Evolutionary conservation across 306 rosid genomes (phyloP), one percentile per base, ranked within the genome.

Genomic region (Acacia confusa): DNA sequence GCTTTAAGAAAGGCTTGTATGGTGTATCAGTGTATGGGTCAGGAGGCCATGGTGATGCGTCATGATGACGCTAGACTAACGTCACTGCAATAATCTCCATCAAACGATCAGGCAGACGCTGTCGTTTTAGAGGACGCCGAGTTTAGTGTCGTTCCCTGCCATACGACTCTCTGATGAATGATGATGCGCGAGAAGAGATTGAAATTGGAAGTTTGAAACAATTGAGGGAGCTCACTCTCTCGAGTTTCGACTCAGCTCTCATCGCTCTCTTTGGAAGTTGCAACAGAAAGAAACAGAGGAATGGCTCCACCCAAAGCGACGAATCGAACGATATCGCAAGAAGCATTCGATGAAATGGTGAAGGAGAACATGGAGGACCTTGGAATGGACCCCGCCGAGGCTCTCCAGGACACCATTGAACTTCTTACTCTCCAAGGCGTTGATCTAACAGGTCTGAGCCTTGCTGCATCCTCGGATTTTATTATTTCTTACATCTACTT

Each of bases 361-460:
- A 90, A 76, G 79, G 98, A 95, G 90, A 95, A 92, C 92, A 81
- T 93, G 48, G 95, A 90, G 63, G 98, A 95, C 41, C 91, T 95
- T 44, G 98, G 88, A 38, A 95, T 95, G 99, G 99, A 90, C 61
- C 96, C 97, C 36, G 7, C 82, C 52, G 99, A 93, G 70, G 98
- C 99, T n/a, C 92, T 95, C 64, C 80, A 87, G 64, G 99, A 95
- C 81, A 98, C 99, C 70, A 86, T 92, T 61, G 82, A 95, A 85
- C 88, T 97, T 73, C 85, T 93, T 50, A 86, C 90, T 57, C 97
- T 95, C 73, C 99, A 95, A 88, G 96, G 94, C 90, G 99, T 95
- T 76, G 94, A 95, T 90, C 96, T 95, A 86, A 87, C 94, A 20
- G 97, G 99, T 95, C 11, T 22, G 11, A 9, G 3, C 72, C 71